A percentile compares a stretch with the other conserved stretches of the same genome.
Evolutionary conservation across 495 filamentous ascomycete genomes (phyloP).

Genomic region (Parathielavia hyrcaniae): DNA sequence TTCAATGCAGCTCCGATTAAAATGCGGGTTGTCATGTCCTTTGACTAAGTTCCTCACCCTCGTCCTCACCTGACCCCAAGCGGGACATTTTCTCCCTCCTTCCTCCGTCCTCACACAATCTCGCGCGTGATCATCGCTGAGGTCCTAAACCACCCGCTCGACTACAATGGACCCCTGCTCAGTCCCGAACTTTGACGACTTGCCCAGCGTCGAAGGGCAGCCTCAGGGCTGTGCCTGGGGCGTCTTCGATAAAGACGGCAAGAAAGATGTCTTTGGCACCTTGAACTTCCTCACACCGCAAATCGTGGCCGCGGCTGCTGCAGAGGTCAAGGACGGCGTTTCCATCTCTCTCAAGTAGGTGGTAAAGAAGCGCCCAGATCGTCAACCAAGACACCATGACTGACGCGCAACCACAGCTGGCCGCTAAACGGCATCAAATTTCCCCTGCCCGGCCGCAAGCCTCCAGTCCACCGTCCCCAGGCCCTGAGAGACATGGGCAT

Average conservation of each 20-base stretch:
- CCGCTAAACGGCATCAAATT: conserved; percentile 43
- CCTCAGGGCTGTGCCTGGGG: conserved; percentile 63
- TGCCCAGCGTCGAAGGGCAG: conserved; percentile 54
- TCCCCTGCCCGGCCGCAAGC: conserved; percentile 48
- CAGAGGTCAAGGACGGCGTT: conserved; percentile 49
- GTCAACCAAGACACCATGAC: background rate
- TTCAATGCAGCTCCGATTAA: too few species aligned
- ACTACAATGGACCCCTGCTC: conserved; percentile 20
- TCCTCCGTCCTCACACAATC: too few species aligned
- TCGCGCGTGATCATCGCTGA: background rate
- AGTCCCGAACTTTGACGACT: conserved; percentile 50
- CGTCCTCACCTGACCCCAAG: too few species aligned
- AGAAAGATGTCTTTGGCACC: conserved; percentile 54
- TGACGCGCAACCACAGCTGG: conserved; percentile 28
- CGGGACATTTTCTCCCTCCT: too few species aligned
- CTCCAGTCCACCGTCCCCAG: conserved; percentile 46
- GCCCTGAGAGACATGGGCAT: conserved; percentile 38
- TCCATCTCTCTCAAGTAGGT: conserved; percentile 55
- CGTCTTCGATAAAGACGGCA: conserved; percentile 55
- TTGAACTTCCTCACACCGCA: conserved; percentile 54
- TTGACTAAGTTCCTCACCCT: too few species aligned
- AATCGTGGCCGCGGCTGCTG: conserved; percentile 45
- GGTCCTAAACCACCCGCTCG: background rate
- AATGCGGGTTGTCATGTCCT: too few species aligned
- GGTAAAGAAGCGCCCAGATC: too few species aligned